Evolutionary conservation across 163 green algal genomes (phyloP), one percentile per base, ranked within the genome.

Genomic region (Scenedesmus sp.): DNA sequence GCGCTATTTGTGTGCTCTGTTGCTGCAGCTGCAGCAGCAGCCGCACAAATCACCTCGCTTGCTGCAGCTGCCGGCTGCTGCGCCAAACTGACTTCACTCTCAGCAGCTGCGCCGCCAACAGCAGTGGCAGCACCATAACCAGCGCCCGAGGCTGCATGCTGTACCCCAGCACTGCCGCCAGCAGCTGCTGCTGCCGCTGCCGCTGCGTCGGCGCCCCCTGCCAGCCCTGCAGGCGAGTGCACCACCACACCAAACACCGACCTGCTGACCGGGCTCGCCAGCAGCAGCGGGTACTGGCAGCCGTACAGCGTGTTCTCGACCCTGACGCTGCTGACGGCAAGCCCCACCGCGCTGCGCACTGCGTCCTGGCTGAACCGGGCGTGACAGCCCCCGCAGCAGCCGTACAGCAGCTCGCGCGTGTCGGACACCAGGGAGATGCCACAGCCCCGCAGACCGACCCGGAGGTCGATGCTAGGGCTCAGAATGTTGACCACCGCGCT

Each of bases 371-470:
- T 88, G n/a, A 89, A 35, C 5, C 83, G 46, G 18, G 59, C 91
- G 0, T 83, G 35, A 22, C 96, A 24, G 24, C 91, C 93, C 0
- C 49, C 53, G 35, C 94, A 40, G 37, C 85, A 87, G 10, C 81
- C 84, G 86, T 98, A 98, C 16, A 95, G 68, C 87, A 97, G 73
- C 93, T 98, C 96, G 6, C 91, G 49, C 4, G 56, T 83, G 33
- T 92, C 53, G 3, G 80, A 91, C 24, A 97, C 96, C 43, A 97
- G 43, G 10, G 96, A 98, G 20, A 97, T 33, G 0, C 96, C 95
- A 24, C 97, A 76, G 18, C 93, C 95, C 1, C 92, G 88, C 40
- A 98, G 82, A 33, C 92, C 49, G 20, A 95, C 70, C 44, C 79
- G 87, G 33, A 97, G 73, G 51, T 96, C 89, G 0, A 95, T 26